Percentiles rank a stretch among this genome's conserved stretches.
Conservation (phyloP, 108 stramenopile species). For the Fistulifera pelliculosa region DNA sequence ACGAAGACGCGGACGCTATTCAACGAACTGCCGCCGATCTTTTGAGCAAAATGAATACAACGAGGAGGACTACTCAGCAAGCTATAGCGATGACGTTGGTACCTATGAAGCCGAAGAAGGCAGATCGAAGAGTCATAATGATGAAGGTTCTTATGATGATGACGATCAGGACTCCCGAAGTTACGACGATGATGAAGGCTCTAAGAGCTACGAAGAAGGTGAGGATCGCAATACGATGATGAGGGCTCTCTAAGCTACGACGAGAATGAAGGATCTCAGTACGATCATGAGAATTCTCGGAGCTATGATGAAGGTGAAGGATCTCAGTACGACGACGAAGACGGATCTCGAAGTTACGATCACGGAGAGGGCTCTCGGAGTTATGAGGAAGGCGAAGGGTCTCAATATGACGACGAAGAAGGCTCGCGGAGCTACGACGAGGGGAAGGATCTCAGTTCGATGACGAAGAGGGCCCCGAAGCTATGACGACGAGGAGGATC, state of each 20-base stretch:
- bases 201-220: not conserved
- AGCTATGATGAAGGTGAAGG: not conserved
- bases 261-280: too few species aligned
- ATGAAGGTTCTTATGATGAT: not conserved
- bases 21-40: too few species aligned
- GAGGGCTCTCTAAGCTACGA: not conserved
- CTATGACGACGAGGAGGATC: not conserved
- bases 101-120: not conserved
- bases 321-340: not conserved
- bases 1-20: not conserved
- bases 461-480: not conserved
- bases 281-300: not conserved
- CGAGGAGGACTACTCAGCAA: not conserved
- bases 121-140: not conserved
- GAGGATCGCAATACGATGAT: not conserved
- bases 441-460: not conserved
- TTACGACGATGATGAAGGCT: not conserved
- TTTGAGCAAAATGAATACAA: not conserved
- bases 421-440: not conserved
- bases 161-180: not conserved
- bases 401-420: not conserved
- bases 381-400: not conserved
- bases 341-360: not conserved
- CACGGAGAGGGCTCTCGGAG: not conserved
- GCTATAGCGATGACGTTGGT: not conserved